These are phyloP conservation scores for Colletotrichum abscissum DNA, from an alignment of 2,329 filamentous ascomycete species.

Conservation along the genomic window DNA sequence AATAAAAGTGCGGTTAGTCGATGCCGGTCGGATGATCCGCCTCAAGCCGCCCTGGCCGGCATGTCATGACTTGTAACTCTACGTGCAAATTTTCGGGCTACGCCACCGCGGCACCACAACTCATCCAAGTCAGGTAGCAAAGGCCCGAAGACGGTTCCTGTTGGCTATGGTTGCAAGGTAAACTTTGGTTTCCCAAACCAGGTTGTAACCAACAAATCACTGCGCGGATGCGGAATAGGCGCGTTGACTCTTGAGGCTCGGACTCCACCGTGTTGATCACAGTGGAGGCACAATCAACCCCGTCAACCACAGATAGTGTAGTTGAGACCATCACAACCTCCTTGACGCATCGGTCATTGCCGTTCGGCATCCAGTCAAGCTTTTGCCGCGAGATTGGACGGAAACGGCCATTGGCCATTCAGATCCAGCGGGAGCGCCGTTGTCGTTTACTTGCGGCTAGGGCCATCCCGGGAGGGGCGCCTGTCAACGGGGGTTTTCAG, in stretches of 20 bases:
- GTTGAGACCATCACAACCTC: background rate
- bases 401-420: background rate
- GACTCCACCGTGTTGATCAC: slow-evolving; percentile 12
- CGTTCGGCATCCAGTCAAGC: slow-evolving; percentile 7
- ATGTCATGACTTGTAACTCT: background rate
- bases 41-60: background rate
- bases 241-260: background rate
- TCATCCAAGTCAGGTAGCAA: background rate
- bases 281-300: background rate
- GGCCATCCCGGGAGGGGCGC: background rate
- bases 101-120: background rate
- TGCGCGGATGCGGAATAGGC: background rate
- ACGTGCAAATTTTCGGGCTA: background rate
- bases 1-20: slow-evolving; percentile 2
- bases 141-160: background rate
- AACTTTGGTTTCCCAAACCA: background rate
- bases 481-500: background rate
- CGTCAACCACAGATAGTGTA: background rate
- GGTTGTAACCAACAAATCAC: background rate
- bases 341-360: slow-evolving; percentile 15
- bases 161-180: background rate
- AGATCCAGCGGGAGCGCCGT: background rate
- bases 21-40: background rate
- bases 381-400: background rate
- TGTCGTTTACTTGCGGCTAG: background rate